Base-by-base conservation (phyloP, 2,329 filamentous ascomycete genomes). In the Aspergillus persii region DNA sequence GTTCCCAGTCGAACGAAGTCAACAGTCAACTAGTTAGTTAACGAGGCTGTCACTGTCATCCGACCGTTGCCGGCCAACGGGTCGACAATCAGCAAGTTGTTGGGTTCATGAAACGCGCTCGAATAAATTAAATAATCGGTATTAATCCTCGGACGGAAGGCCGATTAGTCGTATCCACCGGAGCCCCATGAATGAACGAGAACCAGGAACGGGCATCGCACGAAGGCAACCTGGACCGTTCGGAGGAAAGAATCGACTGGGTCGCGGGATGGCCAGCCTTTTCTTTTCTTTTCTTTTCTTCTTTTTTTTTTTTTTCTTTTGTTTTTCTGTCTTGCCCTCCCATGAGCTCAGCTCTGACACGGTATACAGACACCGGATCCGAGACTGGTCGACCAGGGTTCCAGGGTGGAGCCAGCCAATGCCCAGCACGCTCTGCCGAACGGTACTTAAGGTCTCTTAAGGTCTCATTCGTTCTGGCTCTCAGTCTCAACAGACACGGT, bases 401-500 rank as follows among this genome's bases (percentile, higher is more conserved):
- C 18, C 18, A 23, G 18, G 18, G 18, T 23, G 18, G 18, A 23
- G 18, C 18, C 18, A 23, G 18, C 18, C 18, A 23, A 54, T 30
- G 39, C 44, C 53, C 36, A 54, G 30, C 26, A 36, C 53, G 36
- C 50, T 56, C 56, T 61, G 50, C 59, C 59, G 53, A 56, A 41
- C 31, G 53, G 58, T 54, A 47, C 30, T 57, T 52, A 2, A 59
- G 36, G 5, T 41, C 36, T 15, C 30, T 57, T 52, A 2, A 59
- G 36, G 5, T 41, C 36, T 15, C 33, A 4, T 5, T 15, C 4
- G 12, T 41, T 23, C 15, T n/a, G 5, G 36, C 7, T 41, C 15
- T 41, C 36, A 6, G 5, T 41, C 36, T 31, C 30, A 8, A 8
- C 6, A 5, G 8, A 41, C 3, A n/a, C 36, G 11, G 36, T 41